These are phyloP conservation scores for Alternaria solani DNA, from an alignment of 2,329 filamentous ascomycete genomes.

Conservation along the genomic window DNA sequence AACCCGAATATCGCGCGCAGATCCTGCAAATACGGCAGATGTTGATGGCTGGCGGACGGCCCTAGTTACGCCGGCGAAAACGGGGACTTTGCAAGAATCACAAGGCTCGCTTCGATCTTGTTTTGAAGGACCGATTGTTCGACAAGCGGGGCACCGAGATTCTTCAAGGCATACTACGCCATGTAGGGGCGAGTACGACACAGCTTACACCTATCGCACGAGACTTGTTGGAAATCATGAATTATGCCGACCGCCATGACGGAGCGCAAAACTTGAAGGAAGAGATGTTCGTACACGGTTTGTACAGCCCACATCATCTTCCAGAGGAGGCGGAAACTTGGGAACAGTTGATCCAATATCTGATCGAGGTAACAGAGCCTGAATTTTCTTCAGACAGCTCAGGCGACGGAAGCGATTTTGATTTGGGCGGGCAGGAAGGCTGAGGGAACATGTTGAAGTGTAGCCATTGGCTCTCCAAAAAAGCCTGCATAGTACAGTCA, in stretches of 20 bases:
- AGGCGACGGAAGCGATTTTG: neutral
- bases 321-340: slow-evolving; percentile 5
- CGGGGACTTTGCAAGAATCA: neutral
- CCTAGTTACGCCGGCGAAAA: slow-evolving; percentile 1
- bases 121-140: neutral
- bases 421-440: neutral
- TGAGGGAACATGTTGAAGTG: neutral
- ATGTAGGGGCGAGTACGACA: slow-evolving; percentile 1
- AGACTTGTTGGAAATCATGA: neutral
- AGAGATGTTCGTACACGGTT: neutral
- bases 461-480: neutral
- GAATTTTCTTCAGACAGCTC: neutral
- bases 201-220: slow-evolving; percentile 5
- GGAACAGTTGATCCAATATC: neutral
- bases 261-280: neutral
- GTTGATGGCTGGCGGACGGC: slow-evolving; percentile 54
- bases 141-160: neutral
- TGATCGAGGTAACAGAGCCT: neutral
- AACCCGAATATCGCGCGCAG: slow-evolving; percentile 77
- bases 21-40: slow-evolving; percentile 78
- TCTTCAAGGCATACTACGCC: slow-evolving; percentile 1
- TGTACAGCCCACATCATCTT: neutral
- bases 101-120: neutral
- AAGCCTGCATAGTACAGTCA: neutral
- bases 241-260: neutral